Percentiles rank a stretch among this genome's conserved stretches.
Conservation (phyloP, 1,284 basidiomycete genomes). For the Boletus holoroseus region DNA sequence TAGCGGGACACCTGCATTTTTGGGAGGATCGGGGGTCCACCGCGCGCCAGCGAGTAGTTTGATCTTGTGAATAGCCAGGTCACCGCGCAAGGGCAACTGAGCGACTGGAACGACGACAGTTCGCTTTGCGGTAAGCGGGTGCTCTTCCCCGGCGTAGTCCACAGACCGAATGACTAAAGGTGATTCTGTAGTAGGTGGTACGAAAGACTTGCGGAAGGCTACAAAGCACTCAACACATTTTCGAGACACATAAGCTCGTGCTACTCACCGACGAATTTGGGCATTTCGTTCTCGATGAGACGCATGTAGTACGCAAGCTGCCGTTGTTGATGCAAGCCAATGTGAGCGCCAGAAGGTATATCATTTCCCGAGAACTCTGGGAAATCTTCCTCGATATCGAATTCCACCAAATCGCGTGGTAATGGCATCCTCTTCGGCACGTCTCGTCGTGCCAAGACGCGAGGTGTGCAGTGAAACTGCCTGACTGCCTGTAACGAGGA, state of each 20-base stretch:
- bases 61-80: conserved; percentile 66
- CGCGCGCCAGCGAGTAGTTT: conserved; percentile 79
- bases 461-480: conserved; percentile 23
- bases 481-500: conserved; percentile 12
- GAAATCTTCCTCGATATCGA: conserved; percentile 29
- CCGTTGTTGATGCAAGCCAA: conserved; percentile 64
- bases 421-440: conserved; percentile 29
- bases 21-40: conserved; percentile 71
- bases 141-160: conserved; percentile 69
- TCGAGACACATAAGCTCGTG: conserved; percentile 1
- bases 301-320: conserved; percentile 68
- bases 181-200: conserved; percentile 51
- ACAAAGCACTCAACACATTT: conserved; percentile 13
- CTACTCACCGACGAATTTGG: conserved; percentile 70
- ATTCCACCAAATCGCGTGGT: conserved; percentile 29
- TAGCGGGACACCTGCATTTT: conserved; percentile 51
- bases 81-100: conserved; percentile 57
- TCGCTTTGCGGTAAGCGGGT: conserved; percentile 66
- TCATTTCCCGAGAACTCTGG: conserved; percentile 51
- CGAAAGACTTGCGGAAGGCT: conserved; percentile 76
- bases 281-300: conserved; percentile 80
- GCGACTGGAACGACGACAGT: conserved; percentile 69
- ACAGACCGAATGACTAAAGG: conserved; percentile 71
- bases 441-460: conserved; percentile 20
- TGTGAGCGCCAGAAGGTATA: conserved; percentile 60